Evolutionary conservation across 257 asterid species (phyloP).

Genomic region (Solanum virginianum): DNA sequence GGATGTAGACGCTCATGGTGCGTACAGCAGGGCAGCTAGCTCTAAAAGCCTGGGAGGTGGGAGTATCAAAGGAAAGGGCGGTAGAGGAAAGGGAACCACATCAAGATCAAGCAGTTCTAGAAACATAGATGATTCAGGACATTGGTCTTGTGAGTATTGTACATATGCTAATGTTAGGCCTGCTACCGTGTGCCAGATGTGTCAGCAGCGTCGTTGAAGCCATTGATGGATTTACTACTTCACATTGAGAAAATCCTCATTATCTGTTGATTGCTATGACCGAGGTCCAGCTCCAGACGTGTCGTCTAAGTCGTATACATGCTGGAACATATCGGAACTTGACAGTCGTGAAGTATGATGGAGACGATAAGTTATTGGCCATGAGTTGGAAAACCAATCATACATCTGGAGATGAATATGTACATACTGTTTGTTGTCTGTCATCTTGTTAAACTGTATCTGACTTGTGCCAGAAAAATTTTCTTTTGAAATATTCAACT

Average conservation of each 20-base stretch:
- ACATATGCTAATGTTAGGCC: constrained; percentile 51
- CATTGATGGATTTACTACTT: background rate
- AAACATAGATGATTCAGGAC: constrained; percentile 45
- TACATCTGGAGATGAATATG: background rate
- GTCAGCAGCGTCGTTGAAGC: constrained; percentile 54
- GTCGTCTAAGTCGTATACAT: background rate
- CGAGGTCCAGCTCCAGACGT: background rate
- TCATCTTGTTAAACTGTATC: background rate
- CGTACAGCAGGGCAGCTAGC: constrained; percentile 43
- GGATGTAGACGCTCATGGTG: constrained; percentile 60
- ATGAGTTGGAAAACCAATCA: background rate
- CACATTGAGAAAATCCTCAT: background rate
- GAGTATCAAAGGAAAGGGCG: constrained; percentile 43
- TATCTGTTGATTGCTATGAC: background rate
- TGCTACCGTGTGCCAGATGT: constrained; percentile 48
- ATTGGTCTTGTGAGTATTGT: constrained; percentile 73
- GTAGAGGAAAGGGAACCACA: constrained; percentile 51
- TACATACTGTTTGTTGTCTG: background rate
- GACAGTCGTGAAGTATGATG: background rate
- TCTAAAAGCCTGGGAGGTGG: constrained; percentile 42
- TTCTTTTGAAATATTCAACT: background rate
- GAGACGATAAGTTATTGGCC: background rate
- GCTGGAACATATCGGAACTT: background rate
- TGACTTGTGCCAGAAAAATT: background rate
- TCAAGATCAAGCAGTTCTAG: constrained; percentile 49